Evolutionary conservation across 2,329 filamentous ascomycete genomes (phyloP), one percentile per base, ranked within the genome.

Genomic region (Didymella keratinophila): DNA sequence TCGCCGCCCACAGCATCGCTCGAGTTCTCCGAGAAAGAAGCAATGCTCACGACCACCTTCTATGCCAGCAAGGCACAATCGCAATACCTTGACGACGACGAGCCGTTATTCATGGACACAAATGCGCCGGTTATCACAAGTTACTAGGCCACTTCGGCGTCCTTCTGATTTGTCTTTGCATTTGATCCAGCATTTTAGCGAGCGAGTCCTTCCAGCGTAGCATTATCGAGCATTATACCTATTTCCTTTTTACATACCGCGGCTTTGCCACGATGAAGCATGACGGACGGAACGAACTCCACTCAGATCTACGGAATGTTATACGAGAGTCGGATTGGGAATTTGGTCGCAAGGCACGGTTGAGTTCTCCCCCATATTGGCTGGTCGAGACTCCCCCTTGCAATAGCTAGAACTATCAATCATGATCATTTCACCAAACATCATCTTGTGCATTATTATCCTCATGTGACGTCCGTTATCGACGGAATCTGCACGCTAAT

Each of bases 1-100:
- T 81, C 81, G 43, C 81, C 81, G 42, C 78, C 80, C 25, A 73
- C 78, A 61, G 64, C 76, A 20, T 71, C 72, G 12, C 72, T 82
- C 68, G 78, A 82, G 60, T 78, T 81, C 70, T 77, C 75, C 46
- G 77, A 81, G 54, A 81, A 82, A 71, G 72, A 81, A 62, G 73
- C 78, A 46, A 80, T 81, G 71, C 75, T 80, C 68, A 81, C 79
- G 37, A 79, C 79, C 59, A 71, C 72, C 57, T 80, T 78, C 71
- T 81, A 79, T 78, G 70, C 76, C 63, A 66, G 69, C 65, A 78
- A 73, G 58, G 64, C 73, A 55, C 70, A 73, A 65, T 70, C 70
- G 55, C 70, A 72, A 65, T 77, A 73, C 59, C 64, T 75, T 62
- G 72, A 76, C 60, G 67, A 75, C 68, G 68, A 73, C 68, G 73